phyloP scores from a whole-genome alignment of 2,329 filamentous ascomycete species.

The Sporothrix phasma region DNA sequence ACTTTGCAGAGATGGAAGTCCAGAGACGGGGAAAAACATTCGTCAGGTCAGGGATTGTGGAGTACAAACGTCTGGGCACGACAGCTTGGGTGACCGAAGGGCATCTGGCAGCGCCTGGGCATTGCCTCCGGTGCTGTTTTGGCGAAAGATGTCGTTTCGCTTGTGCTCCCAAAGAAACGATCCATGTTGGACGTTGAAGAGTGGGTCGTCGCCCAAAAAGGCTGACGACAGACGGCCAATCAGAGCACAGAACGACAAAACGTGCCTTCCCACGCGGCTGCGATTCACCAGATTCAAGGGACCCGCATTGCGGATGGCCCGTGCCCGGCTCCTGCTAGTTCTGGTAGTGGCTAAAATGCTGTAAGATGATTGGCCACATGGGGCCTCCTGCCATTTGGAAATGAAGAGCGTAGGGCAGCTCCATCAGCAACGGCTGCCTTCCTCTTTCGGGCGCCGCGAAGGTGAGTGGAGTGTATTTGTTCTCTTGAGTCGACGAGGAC shows the following conservation, averaged over 20 bases:
- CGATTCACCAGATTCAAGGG: conserved; percentile 13
- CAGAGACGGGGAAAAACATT: neutral
- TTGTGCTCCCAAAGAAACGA: neutral
- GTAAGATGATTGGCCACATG: conserved; percentile 16
- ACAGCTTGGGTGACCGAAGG: conserved; percentile 1
- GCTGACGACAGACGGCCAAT: conserved; percentile 14
- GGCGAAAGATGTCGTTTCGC: neutral
- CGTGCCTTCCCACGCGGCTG: conserved; percentile 14
- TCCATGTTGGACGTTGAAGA: neutral
- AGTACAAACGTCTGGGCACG: neutral
- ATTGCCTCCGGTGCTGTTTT: conserved; percentile 3
- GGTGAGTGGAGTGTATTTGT: no score
- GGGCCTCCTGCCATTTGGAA: neutral
- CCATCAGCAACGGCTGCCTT: conserved; percentile 8
- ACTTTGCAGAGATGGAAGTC: neutral
- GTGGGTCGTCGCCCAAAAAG: neutral
- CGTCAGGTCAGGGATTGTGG: neutral
- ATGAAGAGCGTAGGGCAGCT: neutral
- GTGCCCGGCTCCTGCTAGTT: conserved; percentile 6
- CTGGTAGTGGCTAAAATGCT: neutral
- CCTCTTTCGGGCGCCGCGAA: conserved; percentile 12
- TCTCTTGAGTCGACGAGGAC: no score
- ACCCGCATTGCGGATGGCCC: conserved; percentile 9
- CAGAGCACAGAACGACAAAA: conserved; percentile 5
- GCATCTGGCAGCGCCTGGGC: neutral